phyloP scores from a whole-genome alignment of 176 grass and related monocot species.

The Melocanna baccifera region DNA sequence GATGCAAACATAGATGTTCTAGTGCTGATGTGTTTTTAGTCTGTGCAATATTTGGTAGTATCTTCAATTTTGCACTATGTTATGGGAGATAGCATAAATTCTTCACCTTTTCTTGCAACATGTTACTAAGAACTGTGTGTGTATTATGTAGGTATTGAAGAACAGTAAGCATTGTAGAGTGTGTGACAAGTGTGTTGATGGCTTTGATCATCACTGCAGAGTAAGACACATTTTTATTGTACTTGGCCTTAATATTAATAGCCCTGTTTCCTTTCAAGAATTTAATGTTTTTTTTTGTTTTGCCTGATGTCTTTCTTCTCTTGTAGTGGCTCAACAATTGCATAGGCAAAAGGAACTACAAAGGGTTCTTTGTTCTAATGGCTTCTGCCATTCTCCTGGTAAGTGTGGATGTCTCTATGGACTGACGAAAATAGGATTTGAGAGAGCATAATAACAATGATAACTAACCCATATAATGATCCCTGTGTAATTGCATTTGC shows the following conservation, averaged over 20 bases:
- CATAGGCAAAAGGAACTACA: slow-evolving; percentile 92
- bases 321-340: slow-evolving; percentile 97
- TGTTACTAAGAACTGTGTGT: neutral
- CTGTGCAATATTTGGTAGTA: neutral
- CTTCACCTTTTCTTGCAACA: neutral
- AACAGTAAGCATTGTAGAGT: slow-evolving; percentile 99
- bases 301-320: slow-evolving; percentile 18
- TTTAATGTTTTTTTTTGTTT: neutral
- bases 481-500: neutral
- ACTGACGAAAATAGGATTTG: neutral
- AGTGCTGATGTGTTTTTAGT: neutral
- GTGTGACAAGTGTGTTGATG: slow-evolving; percentile 97
- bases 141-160: slow-evolving; percentile 69
- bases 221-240: slow-evolving; percentile 41
- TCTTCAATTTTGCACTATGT: neutral
- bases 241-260: neutral
- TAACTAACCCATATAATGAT: neutral
- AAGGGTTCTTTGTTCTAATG: slow-evolving; percentile 88
- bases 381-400: slow-evolving; percentile 77
- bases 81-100: neutral
- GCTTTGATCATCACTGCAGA: slow-evolving; percentile 98
- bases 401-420: slow-evolving; percentile 25
- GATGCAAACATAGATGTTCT: neutral
- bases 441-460: neutral
- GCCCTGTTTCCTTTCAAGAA: neutral